A percentile compares a stretch with the other conserved stretches of the same genome.
Conservation (phyloP, 2,329 filamentous ascomycete species). For the Trichoderma citrinoviride region DNA sequence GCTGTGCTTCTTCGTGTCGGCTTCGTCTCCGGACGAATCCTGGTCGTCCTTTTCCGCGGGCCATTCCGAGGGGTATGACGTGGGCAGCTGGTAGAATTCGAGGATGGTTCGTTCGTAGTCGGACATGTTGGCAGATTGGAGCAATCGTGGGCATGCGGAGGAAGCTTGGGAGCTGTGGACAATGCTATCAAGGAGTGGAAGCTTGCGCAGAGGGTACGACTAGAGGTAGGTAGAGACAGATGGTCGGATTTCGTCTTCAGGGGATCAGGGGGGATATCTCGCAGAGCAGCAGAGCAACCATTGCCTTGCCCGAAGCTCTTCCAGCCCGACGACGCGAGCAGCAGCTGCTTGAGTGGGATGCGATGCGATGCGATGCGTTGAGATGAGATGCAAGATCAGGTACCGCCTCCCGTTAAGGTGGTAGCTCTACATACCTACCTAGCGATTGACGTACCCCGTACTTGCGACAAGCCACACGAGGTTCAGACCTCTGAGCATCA, state of each 20-base stretch:
- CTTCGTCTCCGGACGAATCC: slow-evolving; percentile 60
- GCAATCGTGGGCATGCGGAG: neutral
- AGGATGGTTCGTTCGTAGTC: slow-evolving; percentile 75
- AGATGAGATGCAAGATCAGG: slow-evolving; percentile 4
- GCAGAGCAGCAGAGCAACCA: neutral
- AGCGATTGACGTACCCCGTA: neutral
- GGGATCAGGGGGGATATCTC: neutral
- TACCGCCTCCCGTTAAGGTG: neutral
- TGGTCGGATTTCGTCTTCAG: neutral
- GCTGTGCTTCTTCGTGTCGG: slow-evolving; percentile 46
- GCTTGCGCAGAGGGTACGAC: too few relatives aligned
- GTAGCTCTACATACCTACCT: neutral
- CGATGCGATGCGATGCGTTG: too few relatives aligned
- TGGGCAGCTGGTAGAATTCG: slow-evolving; percentile 85
- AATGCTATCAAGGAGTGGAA: neutral
- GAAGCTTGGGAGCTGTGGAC: neutral
- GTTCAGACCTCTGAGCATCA: neutral
- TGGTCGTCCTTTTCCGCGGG: slow-evolving; percentile 74
- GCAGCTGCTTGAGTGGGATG: neutral
- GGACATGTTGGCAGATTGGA: slow-evolving; percentile 47
- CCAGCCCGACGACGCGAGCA: neutral
- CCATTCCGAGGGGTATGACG: slow-evolving; percentile 79
- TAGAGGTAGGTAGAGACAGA: neutral
- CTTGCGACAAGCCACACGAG: neutral
- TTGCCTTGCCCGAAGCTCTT: neutral